Percentiles rank a stretch among this genome's conserved stretches.
phyloP scores from a whole-genome alignment of 495 filamentous ascomycete genomes.

The Acidomyces sp. region DNA sequence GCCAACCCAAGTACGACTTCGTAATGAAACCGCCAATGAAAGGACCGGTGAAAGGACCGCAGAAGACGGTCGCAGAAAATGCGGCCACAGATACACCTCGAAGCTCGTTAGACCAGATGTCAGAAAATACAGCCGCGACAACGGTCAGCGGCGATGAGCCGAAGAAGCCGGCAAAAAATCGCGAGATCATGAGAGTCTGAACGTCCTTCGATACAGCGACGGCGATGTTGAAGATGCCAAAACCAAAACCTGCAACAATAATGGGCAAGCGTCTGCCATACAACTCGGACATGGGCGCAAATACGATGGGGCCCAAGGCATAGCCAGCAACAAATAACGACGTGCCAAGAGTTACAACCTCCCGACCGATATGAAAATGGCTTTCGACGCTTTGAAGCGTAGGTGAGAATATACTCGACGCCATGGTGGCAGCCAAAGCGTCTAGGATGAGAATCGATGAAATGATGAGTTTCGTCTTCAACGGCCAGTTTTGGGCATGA shows the following conservation, averaged over 20 bases:
- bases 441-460: conserved; percentile 66
- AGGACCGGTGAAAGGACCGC: conserved; percentile 23
- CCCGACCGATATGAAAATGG: conserved; percentile 42
- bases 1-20: conserved; percentile 26
- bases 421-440: conserved; percentile 63
- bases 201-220: conserved; percentile 64
- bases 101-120: conserved; percentile 37
- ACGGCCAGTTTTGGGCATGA: conserved; percentile 74
- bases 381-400: conserved; percentile 40
- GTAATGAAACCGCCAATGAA: conserved; percentile 27
- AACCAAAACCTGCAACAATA: conserved; percentile 61
- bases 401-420: conserved; percentile 54
- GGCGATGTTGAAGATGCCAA: conserved; percentile 52
- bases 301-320: conserved; percentile 45
- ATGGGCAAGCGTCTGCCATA: conserved; percentile 61
- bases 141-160: conserved; percentile 70
- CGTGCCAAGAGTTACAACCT: conserved; percentile 53
- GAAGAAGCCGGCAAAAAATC: conserved; percentile 67
- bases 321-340: conserved; percentile 62
- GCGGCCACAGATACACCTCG: conserved; percentile 16
- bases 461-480: conserved; percentile 59
- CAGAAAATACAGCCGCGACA: conserved; percentile 76
- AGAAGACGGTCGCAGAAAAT: conserved; percentile 20
- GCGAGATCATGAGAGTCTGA: conserved; percentile 68
- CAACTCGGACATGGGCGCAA: conserved; percentile 66